A percentile compares a stretch with the other conserved stretches of the same genome.
phyloP scores from a whole-genome alignment of 148 eudicot species.

The Fagopyrum esculentum region DNA sequence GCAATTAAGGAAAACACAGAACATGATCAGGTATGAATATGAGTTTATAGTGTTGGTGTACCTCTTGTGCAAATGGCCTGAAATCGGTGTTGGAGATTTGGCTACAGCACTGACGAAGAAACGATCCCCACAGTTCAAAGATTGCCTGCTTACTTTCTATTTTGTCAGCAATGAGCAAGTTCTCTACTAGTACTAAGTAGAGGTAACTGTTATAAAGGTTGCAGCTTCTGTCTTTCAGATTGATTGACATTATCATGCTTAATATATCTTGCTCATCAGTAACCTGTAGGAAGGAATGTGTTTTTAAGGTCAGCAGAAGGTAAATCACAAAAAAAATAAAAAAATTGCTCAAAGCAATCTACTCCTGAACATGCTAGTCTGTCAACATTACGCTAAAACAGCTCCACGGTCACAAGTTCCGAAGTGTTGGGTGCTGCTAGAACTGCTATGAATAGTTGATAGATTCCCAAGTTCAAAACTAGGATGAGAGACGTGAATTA shows the following conservation, averaged over 20 bases:
- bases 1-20: neutral
- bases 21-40: neutral
- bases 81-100: slow-evolving; percentile 76
- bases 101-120: slow-evolving; percentile 58
- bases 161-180: slow-evolving; percentile 47
- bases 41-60: slow-evolving; percentile 15
- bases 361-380: too few relatives aligned
- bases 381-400: neutral
- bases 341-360: neutral
- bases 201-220: slow-evolving; percentile 62
- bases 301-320: neutral
- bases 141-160: slow-evolving; percentile 22
- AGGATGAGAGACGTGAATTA: slow-evolving; percentile 15
- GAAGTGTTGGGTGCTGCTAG: neutral
- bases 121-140: slow-evolving; percentile 44
- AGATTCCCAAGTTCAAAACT: neutral
- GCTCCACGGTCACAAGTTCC: neutral
- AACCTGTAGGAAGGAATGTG: slow-evolving; percentile 25
- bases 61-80: slow-evolving; percentile 83
- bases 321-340: neutral
- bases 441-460: neutral
- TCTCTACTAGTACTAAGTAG: slow-evolving; percentile 61
- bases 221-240: slow-evolving; percentile 61
- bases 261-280: slow-evolving; percentile 46
- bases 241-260: slow-evolving; percentile 36